Evolutionary conservation across 1,284 basidiomycete genomes (phyloP).

Genomic region (Agaricales sp.): DNA sequence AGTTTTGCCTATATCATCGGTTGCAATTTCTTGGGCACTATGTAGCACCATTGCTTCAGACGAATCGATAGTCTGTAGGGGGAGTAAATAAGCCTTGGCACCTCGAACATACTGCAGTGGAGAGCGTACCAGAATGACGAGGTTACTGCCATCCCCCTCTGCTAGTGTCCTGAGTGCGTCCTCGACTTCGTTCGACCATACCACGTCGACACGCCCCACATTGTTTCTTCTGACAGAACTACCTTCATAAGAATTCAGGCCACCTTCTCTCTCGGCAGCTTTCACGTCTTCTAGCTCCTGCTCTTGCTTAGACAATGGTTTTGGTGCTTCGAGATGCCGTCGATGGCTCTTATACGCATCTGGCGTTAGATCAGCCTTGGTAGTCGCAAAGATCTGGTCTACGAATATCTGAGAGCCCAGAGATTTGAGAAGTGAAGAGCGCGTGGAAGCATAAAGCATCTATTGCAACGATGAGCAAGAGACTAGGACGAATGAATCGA

Average conservation of each 20-base stretch:
- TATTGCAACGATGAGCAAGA: constrained; percentile 19
- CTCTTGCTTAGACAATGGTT: constrained; percentile 74
- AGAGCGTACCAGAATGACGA: constrained; percentile 51
- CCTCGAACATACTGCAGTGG: not conserved
- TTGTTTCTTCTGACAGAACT: constrained; percentile 44
- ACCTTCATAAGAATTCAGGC: constrained; percentile 40
- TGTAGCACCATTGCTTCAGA: constrained; percentile 45
- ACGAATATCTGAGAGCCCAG: constrained; percentile 72
- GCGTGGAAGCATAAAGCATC: constrained; percentile 91
- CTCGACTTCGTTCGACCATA: constrained; percentile 54
- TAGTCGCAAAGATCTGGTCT: constrained; percentile 76
- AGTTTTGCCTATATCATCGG: constrained; percentile 32
- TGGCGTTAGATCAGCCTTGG: constrained; percentile 54
- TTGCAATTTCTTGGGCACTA: constrained; percentile 24
- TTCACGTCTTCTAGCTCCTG: constrained; percentile 70
- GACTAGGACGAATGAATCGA: not conserved
- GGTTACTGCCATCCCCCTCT: constrained; percentile 32
- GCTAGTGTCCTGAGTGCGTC: constrained; percentile 52
- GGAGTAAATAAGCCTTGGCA: not conserved
- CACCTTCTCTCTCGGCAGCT: constrained; percentile 54
- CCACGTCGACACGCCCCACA: constrained; percentile 49
- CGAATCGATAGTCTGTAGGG: constrained; percentile 50
- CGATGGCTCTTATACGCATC: constrained; percentile 68
- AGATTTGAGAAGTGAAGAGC: constrained; percentile 61
- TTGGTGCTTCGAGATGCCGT: constrained; percentile 62